These are phyloP conservation scores for Acorus gramineus DNA, from an alignment of 106 monocot genomes.

Conservation along the genomic window DNA sequence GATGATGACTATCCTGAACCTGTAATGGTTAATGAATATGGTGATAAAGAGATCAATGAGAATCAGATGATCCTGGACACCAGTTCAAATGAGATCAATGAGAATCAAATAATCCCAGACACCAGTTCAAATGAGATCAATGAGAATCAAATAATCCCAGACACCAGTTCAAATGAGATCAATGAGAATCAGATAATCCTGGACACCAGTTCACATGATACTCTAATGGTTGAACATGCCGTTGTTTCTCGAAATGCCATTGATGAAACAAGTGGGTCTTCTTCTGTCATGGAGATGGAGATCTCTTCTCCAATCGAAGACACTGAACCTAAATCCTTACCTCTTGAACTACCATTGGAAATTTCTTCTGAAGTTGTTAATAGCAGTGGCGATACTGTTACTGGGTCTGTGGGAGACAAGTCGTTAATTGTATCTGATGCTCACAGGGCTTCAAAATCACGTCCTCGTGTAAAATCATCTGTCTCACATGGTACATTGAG, in stretches of 20 bases:
- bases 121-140: slow-evolving; percentile 1
- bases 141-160: neutral
- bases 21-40: slow-evolving; percentile 25
- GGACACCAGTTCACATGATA: too few species aligned
- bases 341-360: slow-evolving; percentile 19
- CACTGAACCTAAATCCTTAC: neutral
- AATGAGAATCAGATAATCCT: neutral
- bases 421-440: too few species aligned
- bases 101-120: neutral
- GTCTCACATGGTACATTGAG: slow-evolving; percentile 17
- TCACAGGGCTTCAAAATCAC: slow-evolving; percentile 9
- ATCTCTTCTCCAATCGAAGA: too few species aligned
- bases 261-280: too few species aligned
- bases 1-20: slow-evolving; percentile 73
- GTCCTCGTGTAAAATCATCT: slow-evolving; percentile 27
- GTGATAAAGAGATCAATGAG: slow-evolving; percentile 12
- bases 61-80: neutral
- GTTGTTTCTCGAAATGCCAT: too few species aligned
- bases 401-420: slow-evolving; percentile 20
- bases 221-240: too few species aligned
- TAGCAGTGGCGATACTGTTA: neutral
- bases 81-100: slow-evolving; percentile 3
- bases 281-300: too few species aligned
- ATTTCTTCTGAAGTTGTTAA: slow-evolving; percentile 13
- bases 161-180: neutral